Percentiles rank a stretch among this genome's conserved stretches.
Evolutionary conservation across 345 rosid species (phyloP).

Genomic region (Hirschfeldia incana): DNA sequence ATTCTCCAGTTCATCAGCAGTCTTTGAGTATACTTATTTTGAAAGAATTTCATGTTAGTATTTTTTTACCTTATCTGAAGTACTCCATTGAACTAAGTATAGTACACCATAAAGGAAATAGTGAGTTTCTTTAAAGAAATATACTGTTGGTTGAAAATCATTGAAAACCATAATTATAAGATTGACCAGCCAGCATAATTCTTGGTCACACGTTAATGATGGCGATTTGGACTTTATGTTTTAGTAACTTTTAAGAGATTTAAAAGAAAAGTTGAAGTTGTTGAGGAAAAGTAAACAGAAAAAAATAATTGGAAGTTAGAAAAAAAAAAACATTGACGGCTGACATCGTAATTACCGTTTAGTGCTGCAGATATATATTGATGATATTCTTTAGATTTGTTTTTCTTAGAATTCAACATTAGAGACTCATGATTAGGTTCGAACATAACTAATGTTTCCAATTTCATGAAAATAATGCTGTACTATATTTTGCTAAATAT

Average conservation of each 20-base stretch:
- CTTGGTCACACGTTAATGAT: conserved; percentile 37
- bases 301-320: not conserved
- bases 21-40: not conserved
- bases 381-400: not conserved
- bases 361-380: not conserved
- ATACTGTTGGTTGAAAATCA: conserved; percentile 38
- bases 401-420: not conserved
- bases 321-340: not conserved
- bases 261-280: conserved; percentile 12
- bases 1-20: no score
- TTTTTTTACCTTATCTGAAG: not conserved
- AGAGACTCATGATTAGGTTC: conserved; percentile 10
- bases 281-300: not conserved
- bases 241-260: conserved; percentile 1
- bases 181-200: conserved; percentile 38
- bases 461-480: no score
- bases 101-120: not conserved
- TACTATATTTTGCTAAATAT: no score
- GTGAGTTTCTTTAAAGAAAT: not conserved
- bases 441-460: not conserved
- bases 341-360: conserved; percentile 9
- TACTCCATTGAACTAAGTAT: not conserved
- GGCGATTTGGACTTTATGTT: conserved; percentile 14
- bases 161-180: conserved; percentile 34
- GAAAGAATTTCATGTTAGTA: not conserved